These are phyloP conservation scores for Aphanomyces euteiches DNA, from an alignment of 352 stramenopile genomes.

Conservation along the genomic window DNA sequence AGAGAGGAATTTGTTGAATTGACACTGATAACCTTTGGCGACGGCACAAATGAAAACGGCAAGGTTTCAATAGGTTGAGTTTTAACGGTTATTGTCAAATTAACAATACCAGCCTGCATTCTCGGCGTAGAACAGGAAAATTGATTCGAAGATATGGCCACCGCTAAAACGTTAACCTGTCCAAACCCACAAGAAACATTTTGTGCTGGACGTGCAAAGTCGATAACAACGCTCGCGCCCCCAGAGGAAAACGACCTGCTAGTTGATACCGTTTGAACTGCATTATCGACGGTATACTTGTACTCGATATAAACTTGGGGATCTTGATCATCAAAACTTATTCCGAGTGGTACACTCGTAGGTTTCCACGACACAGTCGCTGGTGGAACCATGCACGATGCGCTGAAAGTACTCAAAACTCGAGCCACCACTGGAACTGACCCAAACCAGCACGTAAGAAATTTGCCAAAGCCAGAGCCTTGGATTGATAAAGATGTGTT, in stretches of 20 bases:
- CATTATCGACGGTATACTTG: slow-evolving; percentile 43
- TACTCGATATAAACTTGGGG: slow-evolving; percentile 35
- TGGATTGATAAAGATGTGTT: slow-evolving; percentile 23
- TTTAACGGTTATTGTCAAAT: neutral
- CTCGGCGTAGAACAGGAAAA: slow-evolving; percentile 43
- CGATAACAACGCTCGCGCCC: slow-evolving; percentile 37
- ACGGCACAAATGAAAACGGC: slow-evolving; percentile 17
- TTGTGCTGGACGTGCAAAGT: slow-evolving; percentile 38
- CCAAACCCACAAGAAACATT: slow-evolving; percentile 62
- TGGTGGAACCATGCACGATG: slow-evolving; percentile 28
- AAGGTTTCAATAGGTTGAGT: slow-evolving; percentile 37
- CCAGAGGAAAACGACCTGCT: slow-evolving; percentile 37
- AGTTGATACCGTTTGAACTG: slow-evolving; percentile 43
- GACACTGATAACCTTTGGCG: slow-evolving; percentile 2
- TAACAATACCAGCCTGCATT: slow-evolving; percentile 34
- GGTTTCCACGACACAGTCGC: neutral
- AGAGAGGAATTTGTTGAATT: slow-evolving; percentile 28
- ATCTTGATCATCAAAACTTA: neutral
- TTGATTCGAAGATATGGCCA: slow-evolving; percentile 33
- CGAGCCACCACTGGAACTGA: neutral
- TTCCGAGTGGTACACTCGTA: slow-evolving; percentile 3
- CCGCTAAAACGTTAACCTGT: slow-evolving; percentile 24
- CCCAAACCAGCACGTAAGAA: slow-evolving; percentile 34
- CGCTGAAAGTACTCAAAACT: slow-evolving; percentile 14
- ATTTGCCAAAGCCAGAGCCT: slow-evolving; percentile 29